Evolutionary conservation across 2,329 filamentous ascomycete genomes (phyloP).

Genomic region (Fusarium pseudoanthophilum): DNA sequence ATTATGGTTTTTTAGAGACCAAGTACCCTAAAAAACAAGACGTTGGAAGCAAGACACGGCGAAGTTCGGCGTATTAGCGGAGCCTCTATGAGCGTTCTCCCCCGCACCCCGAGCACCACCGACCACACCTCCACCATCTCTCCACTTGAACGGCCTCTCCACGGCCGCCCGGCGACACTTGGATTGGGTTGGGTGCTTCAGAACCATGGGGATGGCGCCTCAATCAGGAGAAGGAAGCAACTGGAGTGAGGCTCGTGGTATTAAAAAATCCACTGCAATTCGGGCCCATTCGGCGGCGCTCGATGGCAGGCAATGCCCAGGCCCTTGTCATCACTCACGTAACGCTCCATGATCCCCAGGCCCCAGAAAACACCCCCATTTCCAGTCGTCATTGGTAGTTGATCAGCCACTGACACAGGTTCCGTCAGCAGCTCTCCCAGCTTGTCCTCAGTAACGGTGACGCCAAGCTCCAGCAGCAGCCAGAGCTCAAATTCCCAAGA

Average conservation of each 20-base stretch:
- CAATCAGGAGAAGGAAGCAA: slow-evolving; percentile 22
- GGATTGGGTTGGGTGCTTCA: slow-evolving; percentile 27
- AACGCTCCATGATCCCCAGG: slow-evolving; percentile 33
- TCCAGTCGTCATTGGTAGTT: slow-evolving; percentile 37
- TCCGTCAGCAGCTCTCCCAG: slow-evolving; percentile 59
- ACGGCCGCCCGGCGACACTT: slow-evolving; percentile 37
- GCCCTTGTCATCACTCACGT: slow-evolving; percentile 22
- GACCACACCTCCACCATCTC: slow-evolving; percentile 34
- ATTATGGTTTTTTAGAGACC: neutral
- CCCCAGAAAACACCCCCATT: slow-evolving; percentile 19
- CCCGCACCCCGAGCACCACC: slow-evolving; percentile 41
- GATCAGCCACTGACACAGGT: slow-evolving; percentile 46
- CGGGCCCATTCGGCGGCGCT: slow-evolving; percentile 31
- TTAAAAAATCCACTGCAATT: slow-evolving; percentile 32
- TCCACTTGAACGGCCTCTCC: slow-evolving; percentile 37
- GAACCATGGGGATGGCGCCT: slow-evolving; percentile 26
- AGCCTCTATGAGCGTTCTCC: slow-evolving; percentile 38
- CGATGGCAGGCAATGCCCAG: slow-evolving; percentile 9
- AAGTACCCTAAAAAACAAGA: slow-evolving; percentile 9
- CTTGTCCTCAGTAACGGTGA: slow-evolving; percentile 60
- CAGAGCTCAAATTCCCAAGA: slow-evolving; percentile 40
- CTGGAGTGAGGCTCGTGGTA: slow-evolving; percentile 29
- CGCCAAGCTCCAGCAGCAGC: slow-evolving; percentile 54
- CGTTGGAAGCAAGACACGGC: slow-evolving; percentile 31
- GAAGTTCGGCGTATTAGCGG: slow-evolving; percentile 46